These are phyloP conservation scores for Cystobasidium slooffiae DNA, from an alignment of 1,284 basidiomycete genomes.

Conservation along the genomic window DNA sequence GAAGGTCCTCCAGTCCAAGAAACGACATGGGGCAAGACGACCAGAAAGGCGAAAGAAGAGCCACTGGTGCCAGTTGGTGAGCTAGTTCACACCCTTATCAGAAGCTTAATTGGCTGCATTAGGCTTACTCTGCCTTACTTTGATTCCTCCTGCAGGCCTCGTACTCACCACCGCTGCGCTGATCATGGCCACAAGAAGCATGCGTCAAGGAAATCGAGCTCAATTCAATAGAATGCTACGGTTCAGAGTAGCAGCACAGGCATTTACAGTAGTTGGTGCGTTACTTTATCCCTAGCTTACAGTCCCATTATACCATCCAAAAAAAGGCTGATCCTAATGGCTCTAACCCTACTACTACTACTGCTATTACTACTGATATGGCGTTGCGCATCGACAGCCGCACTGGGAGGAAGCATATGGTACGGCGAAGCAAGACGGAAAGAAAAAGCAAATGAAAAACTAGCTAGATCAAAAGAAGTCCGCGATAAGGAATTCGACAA, in stretches of 20 bases:
- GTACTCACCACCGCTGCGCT: slow-evolving; percentile 51
- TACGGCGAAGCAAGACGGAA: slow-evolving; percentile 39
- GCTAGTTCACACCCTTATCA: too few relatives aligned
- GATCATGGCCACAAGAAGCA: slow-evolving; percentile 48
- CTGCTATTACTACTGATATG: background rate
- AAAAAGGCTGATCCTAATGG: background rate
- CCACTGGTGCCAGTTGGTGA: slow-evolving; percentile 53
- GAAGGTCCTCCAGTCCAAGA: slow-evolving; percentile 17
- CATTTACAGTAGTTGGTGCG: slow-evolving; percentile 51
- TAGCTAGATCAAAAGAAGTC: background rate
- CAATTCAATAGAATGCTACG: slow-evolving; percentile 53
- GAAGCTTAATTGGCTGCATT: too few relatives aligned
- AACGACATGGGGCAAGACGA: slow-evolving; percentile 46
- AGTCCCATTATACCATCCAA: background rate
- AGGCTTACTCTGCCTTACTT: background rate
- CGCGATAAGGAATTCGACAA: slow-evolving; percentile 14
- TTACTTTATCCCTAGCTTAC: slow-evolving; percentile 1
- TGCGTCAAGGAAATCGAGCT: slow-evolving; percentile 53
- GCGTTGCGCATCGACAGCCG: slow-evolving; percentile 22
- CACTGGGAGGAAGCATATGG: slow-evolving; percentile 43
- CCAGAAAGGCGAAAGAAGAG: slow-evolving; percentile 53
- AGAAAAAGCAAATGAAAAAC: slow-evolving; percentile 31
- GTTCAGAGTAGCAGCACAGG: slow-evolving; percentile 52
- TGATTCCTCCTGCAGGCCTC: slow-evolving; percentile 46
- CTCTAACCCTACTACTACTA: background rate